Percentiles rank a stretch among this genome's conserved stretches.
Evolutionary conservation across 2,329 filamentous ascomycete genomes (phyloP).

Genomic region (Neonectria ditissima): DNA sequence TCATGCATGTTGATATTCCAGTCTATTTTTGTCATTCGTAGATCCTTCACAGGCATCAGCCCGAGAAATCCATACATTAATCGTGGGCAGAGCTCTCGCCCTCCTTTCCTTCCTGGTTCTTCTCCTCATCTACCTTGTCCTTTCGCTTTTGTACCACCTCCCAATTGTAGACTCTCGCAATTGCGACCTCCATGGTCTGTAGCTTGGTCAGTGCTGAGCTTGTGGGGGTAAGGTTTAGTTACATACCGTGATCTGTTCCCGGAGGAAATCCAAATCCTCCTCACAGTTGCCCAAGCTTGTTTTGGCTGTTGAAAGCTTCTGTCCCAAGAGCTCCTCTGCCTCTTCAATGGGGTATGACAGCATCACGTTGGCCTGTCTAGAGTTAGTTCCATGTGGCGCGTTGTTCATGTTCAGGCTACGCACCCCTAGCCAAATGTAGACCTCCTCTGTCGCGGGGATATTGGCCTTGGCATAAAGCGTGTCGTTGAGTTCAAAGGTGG

Average conservation of each 20-base stretch:
- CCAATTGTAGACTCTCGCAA: conserved; percentile 99
- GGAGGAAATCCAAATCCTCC: conserved; percentile 93
- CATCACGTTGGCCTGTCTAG: conserved; percentile 89
- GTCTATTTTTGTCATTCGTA: conserved; percentile 28
- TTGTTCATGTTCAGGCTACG: neutral
- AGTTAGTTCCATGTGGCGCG: conserved; percentile 39
- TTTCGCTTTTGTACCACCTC: conserved; percentile 96
- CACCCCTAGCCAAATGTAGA: conserved; percentile 97
- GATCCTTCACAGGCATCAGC: conserved; percentile 26
- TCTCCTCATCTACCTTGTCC: conserved; percentile 78
- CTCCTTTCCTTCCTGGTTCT: conserved; percentile 55
- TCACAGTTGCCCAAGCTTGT: conserved; percentile 87
- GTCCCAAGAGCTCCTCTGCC: conserved; percentile 80
- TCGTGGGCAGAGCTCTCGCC: conserved; percentile 48
- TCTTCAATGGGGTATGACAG: conserved; percentile 92
- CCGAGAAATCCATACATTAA: conserved; percentile 28
- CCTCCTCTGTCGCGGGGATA: conserved; percentile 86
- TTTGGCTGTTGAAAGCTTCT: conserved; percentile 84
- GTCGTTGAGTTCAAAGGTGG: conserved; percentile 96
- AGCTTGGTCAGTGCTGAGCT: conserved; percentile 23
- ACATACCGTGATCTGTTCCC: conserved; percentile 94
- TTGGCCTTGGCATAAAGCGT: conserved; percentile 92
- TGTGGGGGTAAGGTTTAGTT: neutral
- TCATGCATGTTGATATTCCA: neutral
- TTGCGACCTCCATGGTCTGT: conserved; percentile 96